A percentile compares a stretch with the other conserved stretches of the same genome.
Conservation (phyloP, 495 filamentous ascomycete genomes). For the Clohesyomyces aquaticus region DNA sequence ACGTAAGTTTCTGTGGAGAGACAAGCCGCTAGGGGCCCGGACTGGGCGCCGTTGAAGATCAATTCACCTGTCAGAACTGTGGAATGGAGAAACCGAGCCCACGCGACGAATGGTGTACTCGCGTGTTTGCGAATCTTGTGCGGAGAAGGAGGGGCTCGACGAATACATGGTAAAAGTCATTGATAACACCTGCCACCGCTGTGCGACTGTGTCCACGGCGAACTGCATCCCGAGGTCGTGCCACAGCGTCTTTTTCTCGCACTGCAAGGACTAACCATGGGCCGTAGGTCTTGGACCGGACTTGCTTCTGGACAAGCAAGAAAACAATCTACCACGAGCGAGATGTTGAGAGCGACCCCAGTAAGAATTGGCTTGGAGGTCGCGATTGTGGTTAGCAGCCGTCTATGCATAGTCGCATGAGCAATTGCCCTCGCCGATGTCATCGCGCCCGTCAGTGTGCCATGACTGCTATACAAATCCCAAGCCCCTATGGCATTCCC, state of each 20-base stretch:
- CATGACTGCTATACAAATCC: no score
- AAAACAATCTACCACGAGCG: background rate
- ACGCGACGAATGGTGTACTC: no score
- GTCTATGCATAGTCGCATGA: no score
- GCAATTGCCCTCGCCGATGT: background rate
- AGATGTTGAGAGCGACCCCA: background rate
- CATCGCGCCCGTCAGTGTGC: no score
- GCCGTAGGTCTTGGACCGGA: background rate
- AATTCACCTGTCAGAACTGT: background rate
- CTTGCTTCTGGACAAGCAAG: constrained; percentile 1
- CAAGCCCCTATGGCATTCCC: no score
- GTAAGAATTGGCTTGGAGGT: background rate
- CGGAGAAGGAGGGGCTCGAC: no score
- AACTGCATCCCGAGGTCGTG: no score
- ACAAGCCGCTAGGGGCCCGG: no score
- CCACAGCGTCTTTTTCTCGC: background rate
- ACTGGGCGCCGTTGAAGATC: background rate
- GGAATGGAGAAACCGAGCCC: background rate
- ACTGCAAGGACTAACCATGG: background rate
- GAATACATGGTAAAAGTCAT: background rate
- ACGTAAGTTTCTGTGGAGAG: background rate
- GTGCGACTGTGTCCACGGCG: background rate
- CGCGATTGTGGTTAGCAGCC: no score
- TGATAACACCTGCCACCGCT: background rate
- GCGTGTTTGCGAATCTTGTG: no score